A percentile compares a stretch with the other conserved stretches of the same genome.
Conservation (phyloP, 768 basidiomycete genomes). For the Agaricus sinodeliciosus region DNA sequence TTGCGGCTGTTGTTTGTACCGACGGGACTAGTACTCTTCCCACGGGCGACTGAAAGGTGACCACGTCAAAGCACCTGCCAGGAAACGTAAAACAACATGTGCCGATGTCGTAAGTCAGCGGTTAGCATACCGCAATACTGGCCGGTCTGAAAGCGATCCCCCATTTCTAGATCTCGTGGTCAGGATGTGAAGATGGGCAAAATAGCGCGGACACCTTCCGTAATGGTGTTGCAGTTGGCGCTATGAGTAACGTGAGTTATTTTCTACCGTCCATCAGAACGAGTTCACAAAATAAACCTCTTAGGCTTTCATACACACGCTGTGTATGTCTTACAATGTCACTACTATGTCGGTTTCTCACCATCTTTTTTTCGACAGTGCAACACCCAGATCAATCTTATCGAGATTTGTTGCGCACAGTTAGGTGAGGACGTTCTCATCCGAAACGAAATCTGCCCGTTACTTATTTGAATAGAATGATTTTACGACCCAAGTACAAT, state of each 20-base stretch:
- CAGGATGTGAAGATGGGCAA: slow-evolving; percentile 65
- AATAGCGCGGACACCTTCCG: slow-evolving; percentile 68
- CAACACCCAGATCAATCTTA: slow-evolving; percentile 57
- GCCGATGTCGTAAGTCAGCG: slow-evolving; percentile 60
- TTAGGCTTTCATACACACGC: slow-evolving; percentile 55
- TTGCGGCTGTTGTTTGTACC: not conserved
- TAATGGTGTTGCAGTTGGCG: slow-evolving; percentile 61
- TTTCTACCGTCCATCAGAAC: not conserved
- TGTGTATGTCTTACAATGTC: slow-evolving; percentile 27
- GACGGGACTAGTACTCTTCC: slow-evolving; percentile 44
- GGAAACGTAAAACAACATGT: slow-evolving; percentile 40
- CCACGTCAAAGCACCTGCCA: slow-evolving; percentile 27
- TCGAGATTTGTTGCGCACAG: slow-evolving; percentile 48
- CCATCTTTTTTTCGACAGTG: slow-evolving; percentile 18
- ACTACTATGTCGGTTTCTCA: not conserved
- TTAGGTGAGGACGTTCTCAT: slow-evolving; percentile 34
- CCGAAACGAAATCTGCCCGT: not conserved
- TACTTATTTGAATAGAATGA: slow-evolving; percentile 27
- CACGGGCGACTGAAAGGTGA: slow-evolving; percentile 44
- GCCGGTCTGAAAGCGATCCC: not conserved
- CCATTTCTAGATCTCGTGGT: slow-evolving; percentile 53
- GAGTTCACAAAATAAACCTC: not conserved
- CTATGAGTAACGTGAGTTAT: slow-evolving; percentile 67
- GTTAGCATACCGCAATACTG: not conserved
- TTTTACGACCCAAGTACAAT: slow-evolving; percentile 52